Evolutionary conservation across 129 eudicot species (phyloP), one percentile per base, ranked within the genome.

Genomic region (Flaveria sonorensis): DNA sequence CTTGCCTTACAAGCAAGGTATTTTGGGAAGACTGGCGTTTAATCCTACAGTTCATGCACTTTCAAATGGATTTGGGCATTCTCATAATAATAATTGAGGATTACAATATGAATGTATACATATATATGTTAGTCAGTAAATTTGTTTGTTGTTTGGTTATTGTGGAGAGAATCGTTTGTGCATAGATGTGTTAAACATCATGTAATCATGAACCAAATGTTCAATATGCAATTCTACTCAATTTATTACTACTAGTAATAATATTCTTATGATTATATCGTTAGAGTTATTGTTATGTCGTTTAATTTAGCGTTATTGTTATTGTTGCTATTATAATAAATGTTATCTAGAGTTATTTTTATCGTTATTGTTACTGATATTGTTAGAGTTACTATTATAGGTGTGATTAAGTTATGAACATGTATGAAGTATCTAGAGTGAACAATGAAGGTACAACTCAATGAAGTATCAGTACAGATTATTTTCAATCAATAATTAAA

Each of bases 1-100:
- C 80, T 74, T 93, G 85, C 98, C 98, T 4, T 93, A 93, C 83
- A 93, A 90, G 76, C 97, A 88, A 72, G 98, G 98, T 13, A 90
- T 93, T 51, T 50, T 93, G 70, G 97, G 97, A 59, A 82, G 92
- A 28, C 52, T 92, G 60, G 83, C 96, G 12, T 85, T 90, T 52
- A 86, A 89, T 76, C 98, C 94, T 3, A 86, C 94, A 0, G 93
- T 84, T 20, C 84, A 92, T 81, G 93, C 93, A 14, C 81, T 88
- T 8, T 88, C 96, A n/a, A 85, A 88, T 82, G 96, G 97, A 52
- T 88, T 92, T 40, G 92, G 97, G 23, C 61, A 81, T 82, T 84
- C 90, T 4, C 79, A 76, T 47, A 81, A 45, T 42, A 80, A 78
- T 24, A 60, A 78, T 28, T 65, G 66, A 70, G 40, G n/a, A 46